Evolutionary conservation across 1,284 basidiomycete genomes (phyloP).

Genomic region (Athelia psychrophila): DNA sequence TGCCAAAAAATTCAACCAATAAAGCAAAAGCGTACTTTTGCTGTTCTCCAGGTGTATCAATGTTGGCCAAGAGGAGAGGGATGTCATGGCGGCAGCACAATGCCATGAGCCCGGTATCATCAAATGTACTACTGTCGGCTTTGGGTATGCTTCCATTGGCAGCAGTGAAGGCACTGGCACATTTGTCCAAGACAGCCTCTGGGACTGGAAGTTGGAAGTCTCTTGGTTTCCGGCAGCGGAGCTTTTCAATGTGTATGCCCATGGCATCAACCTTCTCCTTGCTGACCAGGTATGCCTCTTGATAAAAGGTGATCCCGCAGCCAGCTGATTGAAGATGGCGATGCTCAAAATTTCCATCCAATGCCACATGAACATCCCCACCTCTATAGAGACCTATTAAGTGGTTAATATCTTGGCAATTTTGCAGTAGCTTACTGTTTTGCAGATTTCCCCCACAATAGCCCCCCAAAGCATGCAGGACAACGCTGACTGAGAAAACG

Average conservation of each 20-base stretch:
- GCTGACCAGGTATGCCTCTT: background rate
- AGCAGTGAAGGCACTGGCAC: slow-evolving; percentile 12
- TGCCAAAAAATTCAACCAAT: slow-evolving; percentile 4
- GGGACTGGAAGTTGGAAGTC: background rate
- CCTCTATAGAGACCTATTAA: background rate
- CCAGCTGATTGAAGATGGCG: background rate
- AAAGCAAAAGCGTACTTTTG: slow-evolving; percentile 14
- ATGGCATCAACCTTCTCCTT: slow-evolving; percentile 4
- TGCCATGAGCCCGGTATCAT: slow-evolving; percentile 15
- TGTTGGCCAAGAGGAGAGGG: slow-evolving; percentile 11
- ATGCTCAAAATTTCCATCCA: background rate
- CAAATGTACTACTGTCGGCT: slow-evolving; percentile 8
- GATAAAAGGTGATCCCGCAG: background rate
- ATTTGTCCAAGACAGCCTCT: slow-evolving; percentile 11
- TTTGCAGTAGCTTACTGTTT: background rate
- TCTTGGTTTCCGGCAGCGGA: background rate
- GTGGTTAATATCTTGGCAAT: background rate
- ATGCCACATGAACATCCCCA: background rate
- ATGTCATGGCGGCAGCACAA: slow-evolving; percentile 14
- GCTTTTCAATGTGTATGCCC: slow-evolving; percentile 1
- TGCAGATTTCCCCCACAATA: background rate
- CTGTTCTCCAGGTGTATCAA: slow-evolving; percentile 12
- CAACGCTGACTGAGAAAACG: no score
- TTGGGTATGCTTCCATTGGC: slow-evolving; percentile 13
- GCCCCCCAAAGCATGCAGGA: slow-evolving; percentile 1